Conservation (phyloP, 2,329 filamentous ascomycete species). For the Didymella pomorum region DNA sequence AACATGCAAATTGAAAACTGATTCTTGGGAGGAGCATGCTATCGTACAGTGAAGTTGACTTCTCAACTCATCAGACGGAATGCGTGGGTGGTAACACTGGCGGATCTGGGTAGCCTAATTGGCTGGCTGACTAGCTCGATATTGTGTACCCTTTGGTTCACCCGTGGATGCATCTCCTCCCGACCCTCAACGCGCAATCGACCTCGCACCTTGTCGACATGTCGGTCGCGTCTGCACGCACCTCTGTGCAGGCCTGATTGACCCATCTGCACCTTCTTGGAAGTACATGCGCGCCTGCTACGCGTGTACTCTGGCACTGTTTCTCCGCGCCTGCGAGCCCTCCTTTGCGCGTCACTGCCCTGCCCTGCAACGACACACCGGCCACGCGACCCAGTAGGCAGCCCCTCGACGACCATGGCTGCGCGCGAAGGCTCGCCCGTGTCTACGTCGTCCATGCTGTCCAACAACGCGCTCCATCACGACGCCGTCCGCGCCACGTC, state of each 20-base stretch:
- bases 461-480: constrained; percentile 39
- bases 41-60: background rate
- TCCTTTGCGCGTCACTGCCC: constrained; percentile 46
- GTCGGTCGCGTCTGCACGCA: constrained; percentile 38
- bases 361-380: constrained; percentile 34
- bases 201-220: constrained; percentile 24
- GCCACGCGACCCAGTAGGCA: constrained; percentile 29
- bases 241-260: constrained; percentile 31
- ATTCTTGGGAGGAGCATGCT: background rate
- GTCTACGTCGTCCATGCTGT: constrained; percentile 53
- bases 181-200: constrained; percentile 35
- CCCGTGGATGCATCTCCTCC: constrained; percentile 34
- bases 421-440: constrained; percentile 47
- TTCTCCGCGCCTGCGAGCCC: constrained; percentile 37
- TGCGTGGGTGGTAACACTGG: constrained; percentile 44
- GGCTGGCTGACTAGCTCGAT: constrained; percentile 47
- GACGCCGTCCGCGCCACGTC: constrained; percentile 51
- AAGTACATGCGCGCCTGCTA: constrained; percentile 27
- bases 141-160: constrained; percentile 46
- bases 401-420: constrained; percentile 40
- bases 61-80: constrained; percentile 26
- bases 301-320: constrained; percentile 48
- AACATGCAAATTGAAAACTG: background rate
- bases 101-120: constrained; percentile 48
- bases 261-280: constrained; percentile 25